These are phyloP conservation scores for Dryas alaskensis DNA, from an alignment of 306 rosid genomes.

Conservation along the genomic window DNA sequence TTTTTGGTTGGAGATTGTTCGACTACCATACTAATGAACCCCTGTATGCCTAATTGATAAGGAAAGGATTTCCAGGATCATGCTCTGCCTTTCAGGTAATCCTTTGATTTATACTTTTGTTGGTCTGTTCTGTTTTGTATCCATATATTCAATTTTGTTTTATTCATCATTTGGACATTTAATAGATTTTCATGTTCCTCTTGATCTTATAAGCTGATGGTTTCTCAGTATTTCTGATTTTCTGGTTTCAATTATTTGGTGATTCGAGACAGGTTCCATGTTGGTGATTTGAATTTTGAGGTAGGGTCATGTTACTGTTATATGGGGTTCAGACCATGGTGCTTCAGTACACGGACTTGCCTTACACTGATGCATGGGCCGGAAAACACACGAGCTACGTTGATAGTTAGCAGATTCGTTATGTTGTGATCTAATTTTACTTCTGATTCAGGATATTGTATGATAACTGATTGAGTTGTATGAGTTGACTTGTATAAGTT, in stretches of 20 bases:
- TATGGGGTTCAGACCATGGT: background rate
- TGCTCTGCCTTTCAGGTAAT: conserved; percentile 20
- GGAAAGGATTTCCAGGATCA: conserved; percentile 20
- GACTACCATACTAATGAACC: conserved; percentile 24
- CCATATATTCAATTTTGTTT: background rate
- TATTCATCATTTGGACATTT: background rate
- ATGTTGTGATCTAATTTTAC: background rate
- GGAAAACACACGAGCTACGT: background rate
- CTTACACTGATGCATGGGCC: background rate
- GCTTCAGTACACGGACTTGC: background rate
- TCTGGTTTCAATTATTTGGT: conserved; percentile 8
- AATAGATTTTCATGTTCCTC: no score
- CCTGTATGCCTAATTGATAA: conserved; percentile 27
- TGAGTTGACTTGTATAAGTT: background rate
- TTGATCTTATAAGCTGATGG: background rate
- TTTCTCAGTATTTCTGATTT: background rate
- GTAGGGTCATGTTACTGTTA: background rate
- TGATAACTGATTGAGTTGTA: background rate
- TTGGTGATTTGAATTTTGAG: background rate
- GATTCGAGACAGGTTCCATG: background rate
- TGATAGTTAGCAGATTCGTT: background rate
- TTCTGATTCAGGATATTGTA: background rate
- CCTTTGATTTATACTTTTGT: background rate
- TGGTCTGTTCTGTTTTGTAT: background rate
- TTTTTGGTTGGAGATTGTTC: conserved; percentile 28